phyloP scores from a whole-genome alignment of 768 basidiomycete species.

The Erythrobasidium yunnanense region DNA sequence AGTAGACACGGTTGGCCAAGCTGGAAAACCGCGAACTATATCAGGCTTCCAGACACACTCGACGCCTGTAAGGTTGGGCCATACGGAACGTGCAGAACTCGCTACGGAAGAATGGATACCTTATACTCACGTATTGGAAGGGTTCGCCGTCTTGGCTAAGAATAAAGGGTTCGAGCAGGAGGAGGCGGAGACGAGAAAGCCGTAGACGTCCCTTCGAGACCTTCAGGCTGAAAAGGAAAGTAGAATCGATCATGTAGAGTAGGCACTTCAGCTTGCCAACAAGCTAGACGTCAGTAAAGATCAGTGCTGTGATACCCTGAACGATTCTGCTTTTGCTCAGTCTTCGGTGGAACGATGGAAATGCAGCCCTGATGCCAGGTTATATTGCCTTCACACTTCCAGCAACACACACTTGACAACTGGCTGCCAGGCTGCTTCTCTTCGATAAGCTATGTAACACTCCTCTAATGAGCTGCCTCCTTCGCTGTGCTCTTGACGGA shows the following conservation, averaged over 20 bases:
- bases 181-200: constrained; percentile 18
- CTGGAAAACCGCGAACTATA: constrained; percentile 90
- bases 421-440: no score
- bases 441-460: no score
- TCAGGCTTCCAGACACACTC: constrained; percentile 98
- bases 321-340: no score
- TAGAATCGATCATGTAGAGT: no score
- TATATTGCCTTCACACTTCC: no score
- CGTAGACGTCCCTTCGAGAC: not conserved
- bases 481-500: constrained; percentile 13
- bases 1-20: constrained; percentile 93
- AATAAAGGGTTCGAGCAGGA: constrained; percentile 43
- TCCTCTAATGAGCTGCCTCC: not conserved
- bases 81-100: constrained; percentile 85
- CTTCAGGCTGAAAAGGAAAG: not conserved
- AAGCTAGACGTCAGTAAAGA: no score
- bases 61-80: constrained; percentile 87
- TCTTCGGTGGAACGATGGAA: no score
- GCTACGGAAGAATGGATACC: constrained; percentile 95
- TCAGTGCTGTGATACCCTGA: no score
- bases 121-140: constrained; percentile 78
- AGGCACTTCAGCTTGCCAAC: no score
- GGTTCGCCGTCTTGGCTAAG: constrained; percentile 48
- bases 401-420: no score
- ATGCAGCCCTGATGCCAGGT: no score